Conservation (phyloP, 495 filamentous ascomycete species). For the Pyronema domesticum region DNA sequence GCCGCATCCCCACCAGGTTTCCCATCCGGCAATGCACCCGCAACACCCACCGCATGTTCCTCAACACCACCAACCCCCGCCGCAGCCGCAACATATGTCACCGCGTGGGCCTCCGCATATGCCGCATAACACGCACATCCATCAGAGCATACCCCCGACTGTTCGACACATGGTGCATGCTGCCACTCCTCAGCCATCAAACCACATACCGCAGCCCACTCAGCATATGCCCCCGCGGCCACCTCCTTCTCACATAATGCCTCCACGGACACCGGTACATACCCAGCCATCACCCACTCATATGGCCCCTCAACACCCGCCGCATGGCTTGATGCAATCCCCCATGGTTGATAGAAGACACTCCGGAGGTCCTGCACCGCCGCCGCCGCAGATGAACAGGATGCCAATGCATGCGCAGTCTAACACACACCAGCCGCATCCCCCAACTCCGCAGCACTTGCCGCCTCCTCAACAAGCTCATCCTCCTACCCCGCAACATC, state of each 20-base stretch:
- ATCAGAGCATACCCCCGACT: neutral
- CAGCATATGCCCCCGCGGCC: neutral
- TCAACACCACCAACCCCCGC: neutral
- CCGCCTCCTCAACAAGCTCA: conserved; percentile 13
- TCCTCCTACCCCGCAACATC: conserved; percentile 9
- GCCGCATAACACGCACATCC: neutral
- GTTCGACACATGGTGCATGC: neutral
- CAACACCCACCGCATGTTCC: too few species aligned
- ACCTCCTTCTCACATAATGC: neutral
- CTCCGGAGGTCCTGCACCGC: neutral
- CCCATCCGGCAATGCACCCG: too few species aligned
- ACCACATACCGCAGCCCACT: neutral
- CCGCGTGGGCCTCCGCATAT: neutral
- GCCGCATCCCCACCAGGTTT: too few species aligned
- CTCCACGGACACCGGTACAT: too few species aligned
- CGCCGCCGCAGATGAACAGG: too few species aligned
- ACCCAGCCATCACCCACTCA: neutral
- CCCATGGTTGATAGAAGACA: neutral
- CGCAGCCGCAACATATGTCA: neutral
- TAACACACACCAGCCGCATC: conserved; percentile 4
- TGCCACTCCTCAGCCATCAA: neutral
- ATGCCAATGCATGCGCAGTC: neutral
- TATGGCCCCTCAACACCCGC: neutral
- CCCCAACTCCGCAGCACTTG: conserved; percentile 7
- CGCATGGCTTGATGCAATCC: conserved; percentile 1